phyloP scores from a whole-genome alignment of 129 eudicot species.

The carrot (Daucus carota) region DH1_v3.0 NC_030383.2:11350501-11351000 shows the following conservation, averaged over 20 bases:
- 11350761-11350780: neutral
- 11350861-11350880: conserved; percentile 3
- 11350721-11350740: neutral
- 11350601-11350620: neutral
- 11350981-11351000: neutral
- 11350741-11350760: neutral
- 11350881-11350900: neutral
- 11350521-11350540: neutral
- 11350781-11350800: neutral
- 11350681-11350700: neutral
- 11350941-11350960: conserved; percentile 6
- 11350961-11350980: neutral
- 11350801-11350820: conserved; percentile 1
- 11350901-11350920: neutral
- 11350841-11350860: conserved; percentile 1
- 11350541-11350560: neutral
- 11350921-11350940: neutral
- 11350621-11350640: neutral
- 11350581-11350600: neutral
- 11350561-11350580: neutral
- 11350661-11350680: neutral
- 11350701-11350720: conserved; percentile 6
- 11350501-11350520: neutral
- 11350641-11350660: neutral
- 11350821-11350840: conserved; percentile 3